phyloP scores from a whole-genome alignment of 2,329 filamentous ascomycete species.

The Colletotrichum lindemuthianum region DNA sequence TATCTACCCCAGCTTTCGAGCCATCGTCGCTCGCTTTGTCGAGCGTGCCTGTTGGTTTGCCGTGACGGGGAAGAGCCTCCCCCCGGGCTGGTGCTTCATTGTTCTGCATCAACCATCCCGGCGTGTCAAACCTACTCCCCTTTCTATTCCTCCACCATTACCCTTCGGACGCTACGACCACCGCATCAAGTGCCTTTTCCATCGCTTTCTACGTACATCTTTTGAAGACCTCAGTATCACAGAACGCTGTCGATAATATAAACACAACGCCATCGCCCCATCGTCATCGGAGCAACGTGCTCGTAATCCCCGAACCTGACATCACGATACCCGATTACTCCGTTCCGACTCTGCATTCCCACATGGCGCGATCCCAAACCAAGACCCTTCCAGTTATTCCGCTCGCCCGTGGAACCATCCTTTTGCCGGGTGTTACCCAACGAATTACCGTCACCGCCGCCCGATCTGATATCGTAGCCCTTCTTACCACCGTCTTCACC shows the following conservation, averaged over 20 bases:
- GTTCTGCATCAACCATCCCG: too few relatives aligned
- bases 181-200: neutral
- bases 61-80: neutral
- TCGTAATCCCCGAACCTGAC: slow-evolving; percentile 10
- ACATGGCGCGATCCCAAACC: slow-evolving; percentile 43
- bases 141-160: too few relatives aligned
- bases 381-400: slow-evolving; percentile 80
- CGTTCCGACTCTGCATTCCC: neutral
- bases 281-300: slow-evolving; percentile 22
- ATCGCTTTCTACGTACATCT: slow-evolving; percentile 7
- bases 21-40: neutral
- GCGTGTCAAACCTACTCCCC: too few relatives aligned
- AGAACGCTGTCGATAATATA: too few relatives aligned
- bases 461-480: slow-evolving; percentile 87
- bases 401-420: slow-evolving; percentile 80
- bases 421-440: slow-evolving; percentile 86
- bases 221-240: neutral
- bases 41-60: too few relatives aligned
- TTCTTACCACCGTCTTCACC: slow-evolving; percentile 87
- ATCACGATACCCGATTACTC: slow-evolving; percentile 3
- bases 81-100: neutral
- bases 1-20: neutral
- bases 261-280: neutral
- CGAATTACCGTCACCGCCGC: slow-evolving; percentile 82
- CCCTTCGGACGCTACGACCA: too few relatives aligned